Evolutionary conservation across 768 basidiomycete genomes (phyloP), one percentile per base, ranked within the genome.

Genomic region (Gloeophyllum trabeum): DNA sequence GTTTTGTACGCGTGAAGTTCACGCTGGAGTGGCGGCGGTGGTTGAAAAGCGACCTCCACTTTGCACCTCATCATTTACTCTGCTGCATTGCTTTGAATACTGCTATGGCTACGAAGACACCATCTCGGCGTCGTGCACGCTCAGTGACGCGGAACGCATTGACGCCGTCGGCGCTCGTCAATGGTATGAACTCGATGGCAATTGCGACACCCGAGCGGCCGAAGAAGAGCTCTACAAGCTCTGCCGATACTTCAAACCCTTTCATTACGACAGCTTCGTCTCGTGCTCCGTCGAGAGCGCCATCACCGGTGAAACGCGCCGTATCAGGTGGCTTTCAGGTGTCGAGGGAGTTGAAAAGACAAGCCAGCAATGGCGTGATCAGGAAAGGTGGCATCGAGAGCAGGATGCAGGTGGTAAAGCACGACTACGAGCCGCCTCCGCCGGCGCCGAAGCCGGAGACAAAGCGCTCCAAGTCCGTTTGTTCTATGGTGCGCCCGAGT

Each of bases 301-400:
- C 68, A 2, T 83, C 81, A 2, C 84, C 84, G 1, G 64, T 77
- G 6, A 88, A 87, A 57, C 69, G 79, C 7, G 58, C 72, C 1
- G 69, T 70, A 0, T 63, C 65, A 3, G 60, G 67, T 40, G 53
- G 61, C 7, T 69, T 75, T 21, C 62, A 70, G 10, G 62, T 73
- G 30, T 68, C 71, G 0, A 76, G 76, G 30, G 66, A 65, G 0
- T 61, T 81, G 5, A 67, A 76, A 41, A 67, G 75, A 2, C 83
- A 85, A 52, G 79, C 81, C 0, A 74, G 65, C 47, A 60, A 59
- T 1, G 82, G 86, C 4, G 73, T 90, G 14, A 80, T 89, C 48
- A 65, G 83, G 26, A 82, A 75, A 46, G 86, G 86, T 32, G 84
- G 84, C 5, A 59, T 87, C 7, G 86, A 90, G 55, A 80, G 79